A percentile compares a stretch with the other conserved stretches of the same genome.
Evolutionary conservation across 306 rosid genomes (phyloP).

Genomic region (Cicer bijugum): DNA sequence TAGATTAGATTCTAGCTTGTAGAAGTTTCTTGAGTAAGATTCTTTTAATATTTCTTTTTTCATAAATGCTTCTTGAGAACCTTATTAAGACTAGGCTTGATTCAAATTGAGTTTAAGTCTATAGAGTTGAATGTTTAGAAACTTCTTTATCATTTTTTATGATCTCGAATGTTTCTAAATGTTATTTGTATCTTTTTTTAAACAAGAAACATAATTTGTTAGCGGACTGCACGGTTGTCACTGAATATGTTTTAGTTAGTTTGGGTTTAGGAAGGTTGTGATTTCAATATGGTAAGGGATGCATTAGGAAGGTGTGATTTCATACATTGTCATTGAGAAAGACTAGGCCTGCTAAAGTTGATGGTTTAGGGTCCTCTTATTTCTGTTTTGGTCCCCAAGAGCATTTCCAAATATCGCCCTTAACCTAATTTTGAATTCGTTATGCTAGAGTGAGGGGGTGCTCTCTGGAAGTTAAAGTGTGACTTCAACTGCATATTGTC

Average conservation of each 20-base stretch:
- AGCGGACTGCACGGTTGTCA: not conserved
- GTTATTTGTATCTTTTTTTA: not conserved
- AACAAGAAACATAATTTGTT: not conserved
- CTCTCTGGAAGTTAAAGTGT: not conserved
- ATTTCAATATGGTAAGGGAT: not conserved
- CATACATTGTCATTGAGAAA: slow-evolving; percentile 24
- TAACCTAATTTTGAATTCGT: not conserved
- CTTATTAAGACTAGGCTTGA: not conserved
- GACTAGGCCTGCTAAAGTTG: not conserved
- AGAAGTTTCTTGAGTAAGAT: not conserved
- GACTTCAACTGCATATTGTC: not conserved
- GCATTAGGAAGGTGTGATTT: slow-evolving; percentile 10
- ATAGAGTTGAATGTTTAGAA: not conserved
- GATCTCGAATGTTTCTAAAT: not conserved
- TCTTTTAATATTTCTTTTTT: not conserved
- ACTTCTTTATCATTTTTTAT: not conserved
- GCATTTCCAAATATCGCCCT: not conserved
- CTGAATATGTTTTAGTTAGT: slow-evolving; percentile 1
- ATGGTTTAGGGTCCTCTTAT: not conserved
- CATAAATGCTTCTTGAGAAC: not conserved
- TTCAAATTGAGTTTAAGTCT: not conserved
- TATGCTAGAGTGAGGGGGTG: not conserved
- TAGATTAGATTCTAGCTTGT: not conserved
- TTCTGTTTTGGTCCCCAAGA: not conserved
- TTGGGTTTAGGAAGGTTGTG: not conserved